Conservation (phyloP, 2,329 filamentous ascomycete species). For the Ceratocystis lukuohia region DNA sequence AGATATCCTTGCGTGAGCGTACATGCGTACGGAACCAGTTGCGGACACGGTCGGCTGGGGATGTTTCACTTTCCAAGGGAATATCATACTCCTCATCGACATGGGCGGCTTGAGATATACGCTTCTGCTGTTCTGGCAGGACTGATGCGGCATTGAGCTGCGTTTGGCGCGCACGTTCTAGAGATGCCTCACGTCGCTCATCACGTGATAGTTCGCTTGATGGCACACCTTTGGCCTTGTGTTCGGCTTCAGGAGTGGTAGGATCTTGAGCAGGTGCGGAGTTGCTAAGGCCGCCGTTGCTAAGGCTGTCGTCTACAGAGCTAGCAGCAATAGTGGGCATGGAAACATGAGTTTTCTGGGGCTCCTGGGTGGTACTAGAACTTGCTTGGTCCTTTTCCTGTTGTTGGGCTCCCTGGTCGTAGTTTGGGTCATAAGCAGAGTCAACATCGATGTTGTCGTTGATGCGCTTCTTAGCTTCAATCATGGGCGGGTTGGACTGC, state of each 20-base stretch:
- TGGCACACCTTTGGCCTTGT: conserved; percentile 1
- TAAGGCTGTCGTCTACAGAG: background rate
- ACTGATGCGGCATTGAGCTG: conserved; percentile 2
- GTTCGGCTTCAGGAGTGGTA: background rate
- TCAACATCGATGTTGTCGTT: background rate
- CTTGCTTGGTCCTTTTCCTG: background rate
- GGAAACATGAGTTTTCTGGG: background rate
- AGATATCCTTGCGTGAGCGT: conserved; percentile 13
- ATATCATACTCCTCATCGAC: conserved; percentile 4
- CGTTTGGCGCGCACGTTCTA: conserved; percentile 12
- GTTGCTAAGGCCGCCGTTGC: background rate
- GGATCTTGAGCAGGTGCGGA: background rate
- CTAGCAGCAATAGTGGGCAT: conserved; percentile 5
- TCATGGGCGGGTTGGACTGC: conserved; percentile 14
- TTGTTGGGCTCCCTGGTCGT: background rate
- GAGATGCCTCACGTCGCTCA: conserved; percentile 11
- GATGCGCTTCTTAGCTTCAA: conserved; percentile 1
- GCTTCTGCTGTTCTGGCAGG: background rate
- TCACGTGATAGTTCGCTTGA: conserved; percentile 6
- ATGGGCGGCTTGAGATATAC: background rate
- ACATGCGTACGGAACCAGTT: conserved; percentile 14
- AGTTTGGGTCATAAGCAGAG: background rate
- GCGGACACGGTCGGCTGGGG: conserved; percentile 15
- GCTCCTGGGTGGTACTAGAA: background rate
- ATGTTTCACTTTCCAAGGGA: conserved; percentile 8